Evolutionary conservation across 495 filamentous ascomycete species (phyloP).

Genomic region (Parachaetomium inaequale): DNA sequence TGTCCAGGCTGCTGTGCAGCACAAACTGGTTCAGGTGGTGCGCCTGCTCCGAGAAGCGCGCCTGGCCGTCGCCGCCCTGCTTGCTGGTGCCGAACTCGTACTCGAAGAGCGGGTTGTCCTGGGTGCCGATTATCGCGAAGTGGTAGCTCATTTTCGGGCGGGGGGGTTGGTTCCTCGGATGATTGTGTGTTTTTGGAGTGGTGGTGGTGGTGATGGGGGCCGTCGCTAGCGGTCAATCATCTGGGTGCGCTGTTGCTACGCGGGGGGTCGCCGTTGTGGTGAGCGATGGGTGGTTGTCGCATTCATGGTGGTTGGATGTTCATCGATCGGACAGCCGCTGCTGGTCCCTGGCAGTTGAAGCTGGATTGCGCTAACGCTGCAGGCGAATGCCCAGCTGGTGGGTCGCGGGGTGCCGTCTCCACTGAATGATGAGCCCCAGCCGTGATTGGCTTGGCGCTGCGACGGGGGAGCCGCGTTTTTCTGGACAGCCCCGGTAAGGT

Average conservation of each 20-base stretch:
- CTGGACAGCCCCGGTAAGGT: slow-evolving; percentile 1
- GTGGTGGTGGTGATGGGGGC: slow-evolving; percentile 2
- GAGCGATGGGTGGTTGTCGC: background rate
- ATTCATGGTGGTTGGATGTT: background rate
- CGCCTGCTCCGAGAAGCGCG: slow-evolving; percentile 80
- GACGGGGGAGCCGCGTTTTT: slow-evolving; percentile 26
- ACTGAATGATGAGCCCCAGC: background rate
- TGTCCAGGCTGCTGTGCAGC: slow-evolving; percentile 85
- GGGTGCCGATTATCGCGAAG: slow-evolving; percentile 90
- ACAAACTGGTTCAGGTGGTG: slow-evolving; percentile 97
- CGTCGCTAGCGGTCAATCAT: slow-evolving; percentile 33
- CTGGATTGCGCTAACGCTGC: slow-evolving; percentile 14
- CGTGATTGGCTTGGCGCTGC: slow-evolving; percentile 16
- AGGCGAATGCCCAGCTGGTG: slow-evolving; percentile 15
- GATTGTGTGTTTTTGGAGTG: background rate
- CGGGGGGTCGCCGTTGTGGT: too few species aligned
- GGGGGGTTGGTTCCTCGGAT: background rate
- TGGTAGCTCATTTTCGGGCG: slow-evolving; percentile 78
- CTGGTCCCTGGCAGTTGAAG: background rate
- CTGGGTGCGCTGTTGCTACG: background rate
- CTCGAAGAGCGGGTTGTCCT: slow-evolving; percentile 92
- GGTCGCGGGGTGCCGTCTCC: slow-evolving; percentile 20
- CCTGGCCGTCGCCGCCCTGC: slow-evolving; percentile 83
- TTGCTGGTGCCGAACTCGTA: slow-evolving; percentile 95
- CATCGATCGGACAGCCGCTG: background rate